Base-by-base conservation (phyloP, 139 green algal genomes). In the Tetraselmis chui region DNA sequence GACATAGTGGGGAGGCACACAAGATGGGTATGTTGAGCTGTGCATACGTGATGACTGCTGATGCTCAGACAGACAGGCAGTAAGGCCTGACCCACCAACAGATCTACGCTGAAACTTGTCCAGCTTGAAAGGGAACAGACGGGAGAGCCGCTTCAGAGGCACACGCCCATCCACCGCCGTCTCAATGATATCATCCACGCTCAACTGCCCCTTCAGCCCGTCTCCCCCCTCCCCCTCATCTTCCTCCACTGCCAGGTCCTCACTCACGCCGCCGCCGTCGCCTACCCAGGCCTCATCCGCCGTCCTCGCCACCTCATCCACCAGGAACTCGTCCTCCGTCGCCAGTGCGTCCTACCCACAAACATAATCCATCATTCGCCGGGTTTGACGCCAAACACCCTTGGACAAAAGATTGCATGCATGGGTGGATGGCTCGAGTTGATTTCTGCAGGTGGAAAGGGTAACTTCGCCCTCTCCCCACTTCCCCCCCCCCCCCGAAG, bases 21-120 rank as follows among this genome's bases (percentile, higher is more conserved):
- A 18, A 18, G 45, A 18, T 5, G 45, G 45, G 45, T 5, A 18
- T 5, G 45, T 5, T 5, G 45, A 18, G 45, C 11, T 67, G 45
- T 67, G 5, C 45, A 67, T 18, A 18, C 45, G 11, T 5, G 18
- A 18, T 5, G 11, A 67, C 18, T 5, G 45, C 45, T 18, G 11
- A 67, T 67, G 18, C 45, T 67, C 11, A 5, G 45, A 18, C 45
- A 67, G 45, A n/a, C n/a, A n/a, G n/a, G n/a, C n/a, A n/a, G n/a
- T n/a, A n/a, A n/a, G n/a, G n/a, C n/a, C 45, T 5, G 11, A 67
- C 45, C 11, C 45, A 67, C 45, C n/a, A 27, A 97, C 83, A 0
- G 93, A 83, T 29, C 87, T 77, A 1, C 79, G 67, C 83, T 97
- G 93, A 81, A 96, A 96, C 1, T 25, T n/a, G 82, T 97, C 93